Percentiles rank a stretch among this genome's conserved stretches.
Conservation (phyloP, 768 basidiomycete species). For the Boletus speciosus region DNA sequence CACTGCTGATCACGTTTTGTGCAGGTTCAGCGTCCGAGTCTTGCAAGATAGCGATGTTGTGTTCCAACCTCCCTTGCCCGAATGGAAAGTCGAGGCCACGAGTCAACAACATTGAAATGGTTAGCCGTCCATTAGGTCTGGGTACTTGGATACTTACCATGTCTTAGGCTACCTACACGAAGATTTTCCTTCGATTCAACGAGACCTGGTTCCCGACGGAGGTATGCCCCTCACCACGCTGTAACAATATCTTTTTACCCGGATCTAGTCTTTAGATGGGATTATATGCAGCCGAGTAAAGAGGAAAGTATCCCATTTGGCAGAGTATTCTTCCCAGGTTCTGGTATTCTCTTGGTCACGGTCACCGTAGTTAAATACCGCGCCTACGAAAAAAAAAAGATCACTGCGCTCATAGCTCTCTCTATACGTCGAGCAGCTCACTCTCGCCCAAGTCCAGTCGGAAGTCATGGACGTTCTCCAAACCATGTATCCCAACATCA, state of each 20-base stretch:
- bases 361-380: slow-evolving; percentile 18
- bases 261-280: slow-evolving; percentile 29
- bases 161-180: slow-evolving; percentile 55
- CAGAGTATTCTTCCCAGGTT: slow-evolving; percentile 63
- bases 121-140: slow-evolving; percentile 11
- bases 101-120: slow-evolving; percentile 58
- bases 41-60: slow-evolving; percentile 59
- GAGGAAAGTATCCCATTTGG: slow-evolving; percentile 65
- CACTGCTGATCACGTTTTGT: slow-evolving; percentile 55
- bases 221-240: slow-evolving; percentile 14
- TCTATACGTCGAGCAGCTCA: slow-evolving; percentile 50
- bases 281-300: slow-evolving; percentile 52
- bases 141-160: neutral
- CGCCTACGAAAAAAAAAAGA: neutral
- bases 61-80: slow-evolving; percentile 53
- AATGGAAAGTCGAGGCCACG: slow-evolving; percentile 60
- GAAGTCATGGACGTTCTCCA: slow-evolving; percentile 55
- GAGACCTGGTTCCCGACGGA: slow-evolving; percentile 52
- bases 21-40: slow-evolving; percentile 70
- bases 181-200: slow-evolving; percentile 63
- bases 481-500: slow-evolving; percentile 53
- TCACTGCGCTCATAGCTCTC: neutral
- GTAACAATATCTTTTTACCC: neutral
- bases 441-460: slow-evolving; percentile 42
- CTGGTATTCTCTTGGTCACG: slow-evolving; percentile 40